Percentiles rank a stretch among this genome's conserved stretches.
phyloP scores from a whole-genome alignment of 495 filamentous ascomycete species.

The Aspergillus taichungensis region DNA sequence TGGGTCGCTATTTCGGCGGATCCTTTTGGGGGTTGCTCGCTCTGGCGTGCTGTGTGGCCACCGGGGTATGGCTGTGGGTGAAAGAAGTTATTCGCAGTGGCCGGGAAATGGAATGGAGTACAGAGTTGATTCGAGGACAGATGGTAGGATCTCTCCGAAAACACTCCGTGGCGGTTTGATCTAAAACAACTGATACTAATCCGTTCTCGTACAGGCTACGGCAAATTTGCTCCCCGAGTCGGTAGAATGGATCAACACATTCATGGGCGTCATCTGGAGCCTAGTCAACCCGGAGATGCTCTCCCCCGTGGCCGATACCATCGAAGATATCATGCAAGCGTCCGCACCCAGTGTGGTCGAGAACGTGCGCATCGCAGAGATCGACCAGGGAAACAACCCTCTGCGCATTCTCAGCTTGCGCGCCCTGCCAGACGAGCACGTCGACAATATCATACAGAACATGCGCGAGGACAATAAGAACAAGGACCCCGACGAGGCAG shows the following conservation, averaged over 20 bases:
- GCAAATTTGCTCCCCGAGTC: slow-evolving; percentile 88
- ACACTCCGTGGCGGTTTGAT: background rate
- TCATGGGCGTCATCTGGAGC: slow-evolving; percentile 75
- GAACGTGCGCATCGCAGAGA: slow-evolving; percentile 92
- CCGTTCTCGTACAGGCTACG: slow-evolving; percentile 40
- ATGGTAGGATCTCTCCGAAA: slow-evolving; percentile 52
- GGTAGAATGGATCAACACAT: slow-evolving; percentile 90
- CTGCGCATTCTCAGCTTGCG: slow-evolving; percentile 83
- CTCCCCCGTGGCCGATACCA: slow-evolving; percentile 56
- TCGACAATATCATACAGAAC: slow-evolving; percentile 67
- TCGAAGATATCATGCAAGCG: slow-evolving; percentile 94
- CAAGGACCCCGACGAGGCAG: slow-evolving; percentile 80
- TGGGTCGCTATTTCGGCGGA: slow-evolving; percentile 74
- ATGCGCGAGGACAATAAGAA: slow-evolving; percentile 71
- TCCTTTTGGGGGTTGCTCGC: slow-evolving; percentile 68
- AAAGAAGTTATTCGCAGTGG: slow-evolving; percentile 76
- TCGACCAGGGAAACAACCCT: slow-evolving; percentile 86
- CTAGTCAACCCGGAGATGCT: slow-evolving; percentile 94
- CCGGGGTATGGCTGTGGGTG: slow-evolving; percentile 79
- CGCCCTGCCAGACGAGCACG: slow-evolving; percentile 73
- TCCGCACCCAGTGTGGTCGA: slow-evolving; percentile 83
- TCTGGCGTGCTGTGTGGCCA: slow-evolving; percentile 55
- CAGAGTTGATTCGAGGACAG: slow-evolving; percentile 75
- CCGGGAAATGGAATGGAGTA: slow-evolving; percentile 78
- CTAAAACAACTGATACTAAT: slow-evolving; percentile 9